A percentile compares a stretch with the other conserved stretches of the same genome.
Evolutionary conservation across 495 filamentous ascomycete species (phyloP).

Genomic region (Aspergillus ellipticus): DNA sequence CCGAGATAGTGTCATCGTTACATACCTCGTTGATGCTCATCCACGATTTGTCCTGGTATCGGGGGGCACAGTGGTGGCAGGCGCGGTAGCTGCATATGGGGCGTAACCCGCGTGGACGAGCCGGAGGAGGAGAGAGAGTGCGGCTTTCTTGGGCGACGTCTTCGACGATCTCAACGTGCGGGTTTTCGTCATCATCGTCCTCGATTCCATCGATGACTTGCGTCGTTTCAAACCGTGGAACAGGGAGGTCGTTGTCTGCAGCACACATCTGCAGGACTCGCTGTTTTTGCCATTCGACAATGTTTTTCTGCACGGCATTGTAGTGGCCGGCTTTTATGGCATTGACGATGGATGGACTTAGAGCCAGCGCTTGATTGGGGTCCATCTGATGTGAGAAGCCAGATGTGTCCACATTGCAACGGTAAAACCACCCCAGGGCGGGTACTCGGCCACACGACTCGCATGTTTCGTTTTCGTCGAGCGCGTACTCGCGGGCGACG

Average conservation of each 20-base stretch:
- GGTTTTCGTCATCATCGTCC: background rate
- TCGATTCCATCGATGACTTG: background rate
- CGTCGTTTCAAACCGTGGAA: background rate
- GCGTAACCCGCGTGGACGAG: constrained; percentile 14
- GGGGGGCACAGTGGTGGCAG: constrained; percentile 50
- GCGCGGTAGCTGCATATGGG: constrained; percentile 46
- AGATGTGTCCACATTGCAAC: constrained; percentile 55
- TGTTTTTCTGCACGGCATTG: constrained; percentile 43
- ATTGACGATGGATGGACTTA: constrained; percentile 34
- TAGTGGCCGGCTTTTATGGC: constrained; percentile 51
- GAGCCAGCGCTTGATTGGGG: constrained; percentile 30
- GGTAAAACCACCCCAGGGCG: constrained; percentile 61
- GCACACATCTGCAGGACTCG: constrained; percentile 22
- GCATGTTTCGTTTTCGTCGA: constrained; percentile 38
- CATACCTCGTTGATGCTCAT: constrained; percentile 47
- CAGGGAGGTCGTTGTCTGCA: background rate
- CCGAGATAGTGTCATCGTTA: constrained; percentile 17
- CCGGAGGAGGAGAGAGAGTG: constrained; percentile 6
- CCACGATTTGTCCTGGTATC: constrained; percentile 40
- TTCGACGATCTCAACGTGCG: background rate
- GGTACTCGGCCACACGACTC: constrained; percentile 44
- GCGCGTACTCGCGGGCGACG: constrained; percentile 10
- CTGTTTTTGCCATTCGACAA: constrained; percentile 34
- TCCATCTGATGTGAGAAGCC: constrained; percentile 14
- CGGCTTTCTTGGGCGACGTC: background rate